Evolutionary conservation across 805 yeast species (phyloP), one percentile per base, ranked within the genome.

Genomic region (Torulaspora quercuum): DNA sequence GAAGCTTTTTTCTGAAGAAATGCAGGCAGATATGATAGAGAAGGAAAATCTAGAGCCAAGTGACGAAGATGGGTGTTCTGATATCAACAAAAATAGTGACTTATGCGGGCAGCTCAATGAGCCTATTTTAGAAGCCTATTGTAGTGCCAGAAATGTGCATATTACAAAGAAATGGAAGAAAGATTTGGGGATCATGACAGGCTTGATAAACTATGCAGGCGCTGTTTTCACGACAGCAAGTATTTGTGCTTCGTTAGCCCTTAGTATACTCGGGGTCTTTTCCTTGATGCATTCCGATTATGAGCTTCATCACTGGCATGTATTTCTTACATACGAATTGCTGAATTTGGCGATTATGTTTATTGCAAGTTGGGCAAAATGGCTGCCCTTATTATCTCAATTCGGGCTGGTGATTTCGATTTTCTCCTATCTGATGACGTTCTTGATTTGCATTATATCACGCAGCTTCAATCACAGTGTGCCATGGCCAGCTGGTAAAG

Each of bases 181-280:
- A 18, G 31, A 24, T 10, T 18, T 36, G 17, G 33, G 37, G 6
- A 21, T 78, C 70, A 49, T 46, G 69, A 60, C 74, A 45, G 84
- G 82, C n/a, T 68, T 78, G 13, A 66, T 75, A 43, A 80, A 80
- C 22, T 75, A 77, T 72, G 71, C 74, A 21, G 82, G 83, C 7
- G 57, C 82, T 2, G 63, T 78, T 11, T 78, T 78, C 57, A 76
- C 83, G 7, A 68, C 75, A 34, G 80, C 83, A 5, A 74, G 82
- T 1, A 75, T 75, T 11, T 71, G 78, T 5, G 56, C 79, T 20
- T 66, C 80, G 3, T 62, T 77, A 25, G 78, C 79, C 4, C 56
- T 69, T 9, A 69, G 72, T 15, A 50, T 74, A 13, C 69, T 73
- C 29, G 83, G 82, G 0, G 68, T 77, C 67, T 61, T 59, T 46